phyloP scores from a whole-genome alignment of 352 stramenopile species.

The Phytophthora brassicae region DNA sequence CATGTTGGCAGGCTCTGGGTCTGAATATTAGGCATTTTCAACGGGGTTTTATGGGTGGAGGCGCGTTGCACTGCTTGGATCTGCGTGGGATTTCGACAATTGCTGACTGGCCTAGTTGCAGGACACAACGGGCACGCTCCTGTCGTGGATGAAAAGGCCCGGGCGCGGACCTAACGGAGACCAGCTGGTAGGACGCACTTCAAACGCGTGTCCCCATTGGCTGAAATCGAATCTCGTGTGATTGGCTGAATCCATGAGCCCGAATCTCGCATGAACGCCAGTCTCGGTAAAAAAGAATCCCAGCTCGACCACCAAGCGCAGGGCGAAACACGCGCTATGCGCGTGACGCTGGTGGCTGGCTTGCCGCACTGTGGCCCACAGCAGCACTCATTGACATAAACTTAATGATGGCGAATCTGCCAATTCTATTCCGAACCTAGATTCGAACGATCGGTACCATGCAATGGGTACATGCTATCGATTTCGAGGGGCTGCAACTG shows the following conservation, averaged over 20 bases:
- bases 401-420: too few relatives aligned
- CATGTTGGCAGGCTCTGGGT: constrained; percentile 45
- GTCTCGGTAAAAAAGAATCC: constrained; percentile 25
- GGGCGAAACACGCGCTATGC: constrained; percentile 9
- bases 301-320: constrained; percentile 10
- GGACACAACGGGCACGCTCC: neutral
- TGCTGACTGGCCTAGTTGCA: constrained; percentile 36
- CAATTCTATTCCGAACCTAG: neutral
- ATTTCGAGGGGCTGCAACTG: constrained; percentile 14
- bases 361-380: too few relatives aligned
- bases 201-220: constrained; percentile 6
- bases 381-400: too few relatives aligned
- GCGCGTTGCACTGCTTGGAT: constrained; percentile 1
- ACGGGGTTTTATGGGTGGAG: neutral
- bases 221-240: constrained; percentile 10
- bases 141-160: constrained; percentile 20
- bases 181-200: neutral
- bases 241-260: constrained; percentile 17
- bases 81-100: constrained; percentile 30
- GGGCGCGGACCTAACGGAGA: too few relatives aligned
- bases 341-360: too few relatives aligned
- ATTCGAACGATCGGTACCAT: constrained; percentile 3
- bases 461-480: constrained; percentile 4
- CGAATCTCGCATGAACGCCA: constrained; percentile 18
- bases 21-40: constrained; percentile 23